Base-by-base conservation (phyloP, 2,329 filamentous ascomycete genomes). In the Westerdykella aurantiaca region DNA sequence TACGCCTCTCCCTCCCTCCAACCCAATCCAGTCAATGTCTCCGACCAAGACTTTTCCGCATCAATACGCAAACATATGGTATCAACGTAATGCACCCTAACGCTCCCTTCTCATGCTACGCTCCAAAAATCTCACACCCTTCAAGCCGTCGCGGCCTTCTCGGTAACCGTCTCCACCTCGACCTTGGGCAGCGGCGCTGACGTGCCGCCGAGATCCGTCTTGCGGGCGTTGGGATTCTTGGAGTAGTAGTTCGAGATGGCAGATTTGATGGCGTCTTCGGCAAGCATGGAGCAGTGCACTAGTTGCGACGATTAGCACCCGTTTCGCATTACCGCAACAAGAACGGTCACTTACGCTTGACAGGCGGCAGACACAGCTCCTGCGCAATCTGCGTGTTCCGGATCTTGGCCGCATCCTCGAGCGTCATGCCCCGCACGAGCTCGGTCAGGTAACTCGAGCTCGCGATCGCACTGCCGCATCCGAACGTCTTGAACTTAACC, bases 381-480 rank as follows among this genome's bases (percentile, higher is more conserved):
- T 95, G 94, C 31, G 93, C 93, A 65, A 98, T 98, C 72, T 98
- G 90, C 3, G 91, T 95, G 72, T 98, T 98, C 74, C 88, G 85
- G 59, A 98, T 87, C 72, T 86, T 85, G 43, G 83, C 83, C 29
- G 94, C 93, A 68, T 98, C 88, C 59, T 98, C 93, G 54, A 98
- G 72, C 12, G 85, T 95, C 91, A 97, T 98, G 48, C 93, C 93
- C 52, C 88, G 81, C 51, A 98, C 90, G 47, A 98, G 76, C 71
- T 95, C 89, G 7, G 93, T 98, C 60, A 98, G 72, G 68, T 98
- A 98, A 64, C 86, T 93, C 47, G 86, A 94, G 52, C 86, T 91
- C 35, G 93, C 93, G 70, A 98, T 98, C 53, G 93, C 93, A 23
- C 84, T 89, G 43, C 90, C 90, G 68, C 90, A 96, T 41, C 90